Evolutionary conservation across 768 basidiomycete genomes (phyloP), one percentile per base, ranked within the genome.

Genomic region (Chalciporus chontae): DNA sequence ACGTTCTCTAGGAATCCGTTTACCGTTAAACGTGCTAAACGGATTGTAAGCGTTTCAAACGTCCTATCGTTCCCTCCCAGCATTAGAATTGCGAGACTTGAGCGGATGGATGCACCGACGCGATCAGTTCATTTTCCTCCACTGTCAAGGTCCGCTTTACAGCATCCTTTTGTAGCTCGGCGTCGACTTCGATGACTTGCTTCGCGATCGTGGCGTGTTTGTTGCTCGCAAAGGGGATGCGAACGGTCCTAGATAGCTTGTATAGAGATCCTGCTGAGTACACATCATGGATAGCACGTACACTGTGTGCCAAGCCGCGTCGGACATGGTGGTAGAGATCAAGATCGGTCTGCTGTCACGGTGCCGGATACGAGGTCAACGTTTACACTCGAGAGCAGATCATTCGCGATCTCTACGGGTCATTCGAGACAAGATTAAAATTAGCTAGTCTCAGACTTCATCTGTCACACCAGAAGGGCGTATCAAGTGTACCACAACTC

Each of bases 1-100:
- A 93, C 77, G 59, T 93, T 94, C 63, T 95, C 93, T 41, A 96
- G 75, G 69, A 90, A 94, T 13, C 84, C 84, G 58, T 96, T 96
- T 43, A 87, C 75, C 0, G 86, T 81, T 42, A 96, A 74, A 48
- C 94, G 80, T 3, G 90, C 85, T n/a, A 95, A 71, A 31, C 94
- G 84, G 51, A 94, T 74, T 0, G 93, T 96, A 47, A 90, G 71
- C 1, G 88, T 90, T 19, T 76, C 77, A 68, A 87, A 89, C 13
- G 75, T 84, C 47, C 90, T 91, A 37, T 19, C 24, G 39, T 49
- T 5, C 37, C 6, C n/a, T n/a, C 29, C 13, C 32, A 34, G 14
- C 18, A 17, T 61, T 45, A 60, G 37, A 8, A 32, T 19, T 13
- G 32, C 8, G 14, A 55, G 15, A 45, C 14, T 26, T 2, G 13